Conservation (phyloP, 2,329 filamentous ascomycete species). For the Orbilia blumenaviensis region DNA sequence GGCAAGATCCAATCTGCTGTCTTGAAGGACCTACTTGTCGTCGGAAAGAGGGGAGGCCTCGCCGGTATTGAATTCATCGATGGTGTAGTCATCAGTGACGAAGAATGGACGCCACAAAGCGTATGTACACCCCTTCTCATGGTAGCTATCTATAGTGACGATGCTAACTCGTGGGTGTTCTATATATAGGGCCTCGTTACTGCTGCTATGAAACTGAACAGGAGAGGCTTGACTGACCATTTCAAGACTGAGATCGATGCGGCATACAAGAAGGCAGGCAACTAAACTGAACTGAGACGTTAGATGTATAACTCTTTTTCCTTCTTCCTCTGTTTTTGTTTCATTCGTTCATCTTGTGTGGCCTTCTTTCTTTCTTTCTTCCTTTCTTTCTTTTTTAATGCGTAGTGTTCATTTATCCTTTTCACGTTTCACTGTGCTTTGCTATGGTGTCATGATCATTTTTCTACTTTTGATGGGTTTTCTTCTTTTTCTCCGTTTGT, state of each 20-base stretch:
- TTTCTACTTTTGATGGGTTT: background rate
- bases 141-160: background rate
- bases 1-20: conserved; percentile 71
- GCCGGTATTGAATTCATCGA: conserved; percentile 77
- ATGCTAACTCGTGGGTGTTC: conserved; percentile 58
- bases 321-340: background rate
- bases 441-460: conserved; percentile 5
- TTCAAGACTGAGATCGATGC: conserved; percentile 71
- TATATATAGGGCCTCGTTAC: conserved; percentile 70
- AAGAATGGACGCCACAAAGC: conserved; percentile 86
- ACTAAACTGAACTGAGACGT: conserved; percentile 1
- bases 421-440: conserved; percentile 9
- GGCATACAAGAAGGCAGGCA: conserved; percentile 64
- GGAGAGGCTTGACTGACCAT: conserved; percentile 72
- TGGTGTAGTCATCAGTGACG: conserved; percentile 79
- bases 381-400: background rate
- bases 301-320: background rate
- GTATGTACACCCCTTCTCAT: conserved; percentile 68
- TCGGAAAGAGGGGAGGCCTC: conserved; percentile 73
- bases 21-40: conserved; percentile 75
- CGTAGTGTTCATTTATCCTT: background rate
- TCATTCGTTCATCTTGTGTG: background rate
- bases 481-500: background rate
- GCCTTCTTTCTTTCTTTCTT: background rate
- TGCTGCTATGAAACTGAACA: conserved; percentile 77